Evolutionary conservation across 169 alveolate genomes (phyloP), one percentile per base, ranked within the genome.

Genomic region (Eimeria falciformis): DNA sequence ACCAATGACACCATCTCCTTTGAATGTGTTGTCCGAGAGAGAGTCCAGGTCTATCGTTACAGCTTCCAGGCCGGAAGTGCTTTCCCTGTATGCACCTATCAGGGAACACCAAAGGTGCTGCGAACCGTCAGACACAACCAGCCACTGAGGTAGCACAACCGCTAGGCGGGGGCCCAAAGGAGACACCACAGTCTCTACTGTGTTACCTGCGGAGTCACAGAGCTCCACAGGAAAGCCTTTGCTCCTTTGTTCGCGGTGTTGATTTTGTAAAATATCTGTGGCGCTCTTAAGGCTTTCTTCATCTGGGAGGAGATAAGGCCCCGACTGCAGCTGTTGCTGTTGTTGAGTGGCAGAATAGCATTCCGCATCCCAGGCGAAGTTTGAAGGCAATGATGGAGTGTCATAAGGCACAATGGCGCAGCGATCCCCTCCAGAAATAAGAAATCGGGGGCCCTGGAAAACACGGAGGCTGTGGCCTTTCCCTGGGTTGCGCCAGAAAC

Each of bases 201-300:
- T 81, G 75, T 81, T 81, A 75, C 89, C 89, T 29, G 53, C 12
- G 40, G 43, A 29, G 33, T 81, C 89, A 37, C 89, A 81, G 17
- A 81, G 77, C 55, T 81, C 89, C 29, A 81, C 77, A 53, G 89
- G 89, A 55, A 81, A 81, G 25, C 89, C 89, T 50, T 81, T 75
- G 33, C 27, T 33, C 33, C 56, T 33, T 45, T n/a, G n/a, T 81
- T 81, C 75, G 12, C 40, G 75, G 17, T n/a, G 56, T 11, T 25
- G 89, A 14, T n/a, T 81, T 33, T 27, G 37, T 17, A 56, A n/a
- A 1, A 43, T 37, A 53, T 33, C 9, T 12, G 71, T 55, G 6
- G 55, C 18, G 50, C 29, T 40, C 2, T 47, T 14, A 46, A 33
- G 27, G 46, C 53, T n/a, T n/a, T 29, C 55, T 12, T 50, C 73